phyloP scores from a whole-genome alignment of 1,284 basidiomycete species.

The Cerrena zonata region DNA sequence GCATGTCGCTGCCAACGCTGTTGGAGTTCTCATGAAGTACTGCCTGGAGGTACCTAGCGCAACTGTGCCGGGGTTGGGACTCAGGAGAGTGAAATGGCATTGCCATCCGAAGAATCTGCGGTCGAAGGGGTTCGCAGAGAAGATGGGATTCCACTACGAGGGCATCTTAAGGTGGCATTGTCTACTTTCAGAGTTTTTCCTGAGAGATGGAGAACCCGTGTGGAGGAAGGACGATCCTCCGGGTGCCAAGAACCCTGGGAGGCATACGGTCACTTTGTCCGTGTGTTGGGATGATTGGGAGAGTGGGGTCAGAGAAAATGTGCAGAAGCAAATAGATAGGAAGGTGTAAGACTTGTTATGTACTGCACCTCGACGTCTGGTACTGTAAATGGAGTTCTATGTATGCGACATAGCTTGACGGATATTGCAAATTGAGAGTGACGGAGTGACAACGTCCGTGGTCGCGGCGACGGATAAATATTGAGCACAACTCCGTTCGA shows the following conservation, averaged over 20 bases:
- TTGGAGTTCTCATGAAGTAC: conserved; percentile 54
- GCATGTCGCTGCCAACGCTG: conserved; percentile 57
- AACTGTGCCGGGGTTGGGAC: conserved; percentile 42
- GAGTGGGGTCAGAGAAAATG: conserved; percentile 38
- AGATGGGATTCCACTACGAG: conserved; percentile 59
- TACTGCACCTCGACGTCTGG: no score
- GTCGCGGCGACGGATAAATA: no score
- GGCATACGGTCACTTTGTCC: conserved; percentile 43
- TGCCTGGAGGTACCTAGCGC: conserved; percentile 43
- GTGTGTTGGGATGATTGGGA: conserved; percentile 67
- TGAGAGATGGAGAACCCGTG: conserved; percentile 27
- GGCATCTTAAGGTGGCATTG: conserved; percentile 50
- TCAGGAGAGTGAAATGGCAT: conserved; percentile 62
- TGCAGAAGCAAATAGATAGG: conserved; percentile 22
- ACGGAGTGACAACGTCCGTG: no score
- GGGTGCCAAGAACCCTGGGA: conserved; percentile 31
- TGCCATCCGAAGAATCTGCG: conserved; percentile 45
- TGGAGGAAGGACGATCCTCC: conserved; percentile 37
- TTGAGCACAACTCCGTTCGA: no score
- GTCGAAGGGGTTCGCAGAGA: conserved; percentile 48
- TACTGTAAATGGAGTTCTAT: no score
- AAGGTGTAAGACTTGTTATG: no score
- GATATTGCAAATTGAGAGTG: no score
- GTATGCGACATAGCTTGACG: no score
- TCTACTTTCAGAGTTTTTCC: conserved; percentile 31